Percentiles rank a stretch among this genome's conserved stretches.
phyloP scores from a whole-genome alignment of 768 basidiomycete species.

The Calocera viscosa region DNA sequence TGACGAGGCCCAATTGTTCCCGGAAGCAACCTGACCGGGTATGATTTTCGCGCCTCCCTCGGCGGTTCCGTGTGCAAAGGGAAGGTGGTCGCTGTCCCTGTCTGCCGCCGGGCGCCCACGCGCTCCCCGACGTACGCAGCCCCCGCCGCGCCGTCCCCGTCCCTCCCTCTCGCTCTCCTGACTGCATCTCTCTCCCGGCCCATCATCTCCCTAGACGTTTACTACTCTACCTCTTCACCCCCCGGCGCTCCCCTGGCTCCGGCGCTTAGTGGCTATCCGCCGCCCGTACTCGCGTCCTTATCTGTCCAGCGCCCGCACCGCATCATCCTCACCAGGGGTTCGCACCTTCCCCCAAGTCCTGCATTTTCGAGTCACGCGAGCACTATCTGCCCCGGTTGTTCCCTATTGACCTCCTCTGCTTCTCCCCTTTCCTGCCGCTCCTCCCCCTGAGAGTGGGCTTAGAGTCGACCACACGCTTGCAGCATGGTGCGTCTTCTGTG shows the following conservation, averaged over 20 bases:
- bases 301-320: not conserved
- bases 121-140: not conserved
- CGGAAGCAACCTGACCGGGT: constrained; percentile 8
- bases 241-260: not conserved
- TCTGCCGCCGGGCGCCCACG: not conserved
- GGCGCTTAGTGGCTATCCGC: not conserved
- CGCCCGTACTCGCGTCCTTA: not conserved
- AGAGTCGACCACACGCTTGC: not conserved
- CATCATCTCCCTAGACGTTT: not conserved
- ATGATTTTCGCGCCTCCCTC: constrained; percentile 4
- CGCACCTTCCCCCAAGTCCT: not conserved
- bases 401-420: not conserved
- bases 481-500: not conserved
- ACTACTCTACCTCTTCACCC: not conserved
- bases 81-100: not conserved
- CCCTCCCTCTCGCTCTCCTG: not conserved
- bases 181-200: not conserved
- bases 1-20: not conserved
- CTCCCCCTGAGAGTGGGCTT: not conserved
- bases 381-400: not conserved
- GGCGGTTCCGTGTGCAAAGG: not conserved
- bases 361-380: constrained; percentile 6
- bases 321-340: not conserved
- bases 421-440: not conserved
- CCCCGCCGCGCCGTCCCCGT: not conserved